Percentiles rank a stretch among this genome's conserved stretches.
Evolutionary conservation across 2,329 filamentous ascomycete species (phyloP).

Genomic region (Hymenoscyphus occultus): DNA sequence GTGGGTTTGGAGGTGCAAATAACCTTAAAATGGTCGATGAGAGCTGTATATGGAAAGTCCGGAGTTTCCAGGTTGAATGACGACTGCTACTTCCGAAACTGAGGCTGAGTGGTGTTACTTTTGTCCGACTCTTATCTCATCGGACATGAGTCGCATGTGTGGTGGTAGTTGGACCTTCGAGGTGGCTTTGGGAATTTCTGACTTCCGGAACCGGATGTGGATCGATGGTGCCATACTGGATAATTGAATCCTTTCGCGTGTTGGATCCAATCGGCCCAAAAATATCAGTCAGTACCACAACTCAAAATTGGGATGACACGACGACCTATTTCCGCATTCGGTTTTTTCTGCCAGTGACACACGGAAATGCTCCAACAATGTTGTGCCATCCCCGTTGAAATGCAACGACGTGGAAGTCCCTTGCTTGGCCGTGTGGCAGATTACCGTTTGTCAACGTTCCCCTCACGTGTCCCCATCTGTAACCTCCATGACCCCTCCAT

Average conservation of each 20-base stretch:
- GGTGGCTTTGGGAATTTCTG: not conserved
- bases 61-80: not conserved
- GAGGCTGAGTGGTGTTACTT: not conserved
- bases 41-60: not conserved
- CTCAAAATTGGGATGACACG: not conserved
- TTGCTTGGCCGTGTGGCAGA: not conserved
- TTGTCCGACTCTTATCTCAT: not conserved
- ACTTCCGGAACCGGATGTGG: conserved; percentile 3
- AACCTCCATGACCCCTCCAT: not conserved
- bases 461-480: not conserved
- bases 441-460: not conserved
- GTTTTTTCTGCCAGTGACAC: not conserved
- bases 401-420: not conserved
- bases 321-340: not conserved
- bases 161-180: not conserved
- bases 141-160: not conserved
- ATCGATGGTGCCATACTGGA: conserved; percentile 2
- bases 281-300: not conserved
- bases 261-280: not conserved
- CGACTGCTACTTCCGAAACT: not conserved
- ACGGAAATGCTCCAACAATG: not conserved
- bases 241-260: not conserved
- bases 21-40: not conserved
- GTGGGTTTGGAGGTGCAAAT: not conserved
- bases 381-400: not conserved